These are phyloP conservation scores for Aspergillus asperescens DNA, from an alignment of 495 filamentous ascomycete species.

Conservation along the genomic window DNA sequence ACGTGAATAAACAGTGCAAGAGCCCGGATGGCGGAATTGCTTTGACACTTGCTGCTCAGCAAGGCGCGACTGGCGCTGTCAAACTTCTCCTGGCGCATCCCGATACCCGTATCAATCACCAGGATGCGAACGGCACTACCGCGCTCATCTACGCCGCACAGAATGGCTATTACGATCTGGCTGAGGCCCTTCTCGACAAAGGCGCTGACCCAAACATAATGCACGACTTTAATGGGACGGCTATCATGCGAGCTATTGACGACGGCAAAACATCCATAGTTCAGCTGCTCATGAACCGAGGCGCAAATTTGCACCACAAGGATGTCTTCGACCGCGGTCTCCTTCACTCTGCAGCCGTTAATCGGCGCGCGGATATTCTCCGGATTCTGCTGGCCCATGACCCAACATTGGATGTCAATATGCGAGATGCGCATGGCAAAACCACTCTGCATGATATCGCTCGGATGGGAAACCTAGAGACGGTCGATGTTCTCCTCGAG, in stretches of 20 bases:
- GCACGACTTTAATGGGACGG: not conserved
- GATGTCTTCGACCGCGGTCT: slow-evolving; percentile 6
- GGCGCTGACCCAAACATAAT: slow-evolving; percentile 1
- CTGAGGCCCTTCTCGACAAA: slow-evolving; percentile 1
- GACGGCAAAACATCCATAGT: not conserved
- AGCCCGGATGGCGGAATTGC: not conserved
- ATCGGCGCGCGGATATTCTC: not conserved
- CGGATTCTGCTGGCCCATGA: slow-evolving; percentile 1
- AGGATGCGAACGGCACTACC: not conserved
- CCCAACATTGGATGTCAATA: slow-evolving; percentile 5
- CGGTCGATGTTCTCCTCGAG: slow-evolving; percentile 2
- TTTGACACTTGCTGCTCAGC: not conserved
- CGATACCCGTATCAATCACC: not conserved
- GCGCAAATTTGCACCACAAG: slow-evolving; percentile 10
- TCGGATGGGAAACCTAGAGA: not conserved
- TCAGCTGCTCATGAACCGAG: not conserved
- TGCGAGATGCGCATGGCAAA: slow-evolving; percentile 5
- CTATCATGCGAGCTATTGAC: slow-evolving; percentile 7
- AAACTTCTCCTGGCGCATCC: not conserved
- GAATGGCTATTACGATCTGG: not conserved
- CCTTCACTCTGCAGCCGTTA: slow-evolving; percentile 4
- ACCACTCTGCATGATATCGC: slow-evolving; percentile 9
- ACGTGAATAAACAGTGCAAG: slow-evolving; percentile 3
- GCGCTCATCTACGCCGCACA: not conserved
- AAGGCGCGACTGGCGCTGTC: not conserved